Conservation (phyloP, 2,329 filamentous ascomycete genomes). For the Pseudogymnoascus sp. region DNA sequence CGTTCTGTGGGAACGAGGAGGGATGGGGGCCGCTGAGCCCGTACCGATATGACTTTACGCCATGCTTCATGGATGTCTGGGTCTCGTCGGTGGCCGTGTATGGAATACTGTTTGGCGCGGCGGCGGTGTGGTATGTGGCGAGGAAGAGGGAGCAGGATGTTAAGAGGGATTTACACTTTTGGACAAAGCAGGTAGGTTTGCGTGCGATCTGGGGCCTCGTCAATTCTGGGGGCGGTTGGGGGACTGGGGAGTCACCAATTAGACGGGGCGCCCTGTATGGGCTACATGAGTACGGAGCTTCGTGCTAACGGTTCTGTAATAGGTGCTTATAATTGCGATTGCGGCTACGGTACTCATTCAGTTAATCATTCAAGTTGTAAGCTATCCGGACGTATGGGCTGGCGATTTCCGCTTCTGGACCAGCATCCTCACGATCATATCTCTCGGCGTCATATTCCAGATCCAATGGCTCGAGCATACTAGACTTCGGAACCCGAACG, state of each 20-base stretch:
- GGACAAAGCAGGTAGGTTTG: slow-evolving; percentile 72
- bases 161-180: slow-evolving; percentile 85
- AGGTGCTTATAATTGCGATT: slow-evolving; percentile 52
- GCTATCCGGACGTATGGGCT: slow-evolving; percentile 51
- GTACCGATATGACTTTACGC: slow-evolving; percentile 85
- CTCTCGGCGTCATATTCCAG: slow-evolving; percentile 54
- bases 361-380: slow-evolving; percentile 53
- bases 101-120: slow-evolving; percentile 68
- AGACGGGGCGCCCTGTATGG: slow-evolving; percentile 12
- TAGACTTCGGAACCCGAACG: slow-evolving; percentile 61
- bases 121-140: slow-evolving; percentile 71
- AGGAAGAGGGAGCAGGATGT: slow-evolving; percentile 61
- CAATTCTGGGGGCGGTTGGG: not conserved
- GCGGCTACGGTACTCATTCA: slow-evolving; percentile 51
- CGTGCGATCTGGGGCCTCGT: not conserved
- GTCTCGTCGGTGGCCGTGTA: slow-evolving; percentile 70
- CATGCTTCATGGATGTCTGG: slow-evolving; percentile 93
- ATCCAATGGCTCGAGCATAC: slow-evolving; percentile 67
- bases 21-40: slow-evolving; percentile 93
- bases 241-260: slow-evolving; percentile 1
- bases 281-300: slow-evolving; percentile 11
- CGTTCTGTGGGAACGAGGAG: slow-evolving; percentile 80
- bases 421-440: slow-evolving; percentile 52
- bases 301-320: slow-evolving; percentile 14
- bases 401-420: slow-evolving; percentile 66